Conservation (phyloP, 164 flowering plant genomes). For the Vitis cinerea region DNA sequence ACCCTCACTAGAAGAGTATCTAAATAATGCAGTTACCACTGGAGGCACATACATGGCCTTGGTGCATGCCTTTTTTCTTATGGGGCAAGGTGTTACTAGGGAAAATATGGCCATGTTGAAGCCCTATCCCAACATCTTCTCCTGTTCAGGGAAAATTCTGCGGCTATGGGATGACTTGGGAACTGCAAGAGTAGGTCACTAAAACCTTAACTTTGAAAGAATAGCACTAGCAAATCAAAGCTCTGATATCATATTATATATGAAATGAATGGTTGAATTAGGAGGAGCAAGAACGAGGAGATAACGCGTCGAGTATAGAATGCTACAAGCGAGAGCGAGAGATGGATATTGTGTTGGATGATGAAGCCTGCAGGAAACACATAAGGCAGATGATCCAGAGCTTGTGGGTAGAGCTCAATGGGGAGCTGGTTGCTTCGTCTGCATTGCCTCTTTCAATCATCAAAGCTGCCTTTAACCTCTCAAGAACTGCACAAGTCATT, state of each 20-base stretch:
- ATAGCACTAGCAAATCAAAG: too few relatives aligned
- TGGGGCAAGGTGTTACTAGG: conserved; percentile 19
- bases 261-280: not conserved
- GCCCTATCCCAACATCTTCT: conserved; percentile 23
- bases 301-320: conserved; percentile 29
- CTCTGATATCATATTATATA: too few relatives aligned
- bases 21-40: conserved; percentile 19
- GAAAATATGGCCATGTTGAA: conserved; percentile 11
- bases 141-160: conserved; percentile 24
- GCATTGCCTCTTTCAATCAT: conserved; percentile 17
- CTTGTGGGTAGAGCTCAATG: conserved; percentile 30
- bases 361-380: conserved; percentile 16
- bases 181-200: conserved; percentile 24
- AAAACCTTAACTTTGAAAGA: not conserved
- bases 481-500: conserved; percentile 29
- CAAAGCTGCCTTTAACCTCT: conserved; percentile 24
- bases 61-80: conserved; percentile 29
- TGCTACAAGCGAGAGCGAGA: conserved; percentile 23
- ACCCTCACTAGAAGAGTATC: conserved; percentile 23
- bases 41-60: conserved; percentile 31
- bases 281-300: conserved; percentile 41
- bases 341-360: not conserved
- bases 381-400: conserved; percentile 14
- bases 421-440: conserved; percentile 6
- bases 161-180: conserved; percentile 38